Evolutionary conservation across 1,284 basidiomycete genomes (phyloP).

Genomic region (Cryptococcus amylolentus): DNA sequence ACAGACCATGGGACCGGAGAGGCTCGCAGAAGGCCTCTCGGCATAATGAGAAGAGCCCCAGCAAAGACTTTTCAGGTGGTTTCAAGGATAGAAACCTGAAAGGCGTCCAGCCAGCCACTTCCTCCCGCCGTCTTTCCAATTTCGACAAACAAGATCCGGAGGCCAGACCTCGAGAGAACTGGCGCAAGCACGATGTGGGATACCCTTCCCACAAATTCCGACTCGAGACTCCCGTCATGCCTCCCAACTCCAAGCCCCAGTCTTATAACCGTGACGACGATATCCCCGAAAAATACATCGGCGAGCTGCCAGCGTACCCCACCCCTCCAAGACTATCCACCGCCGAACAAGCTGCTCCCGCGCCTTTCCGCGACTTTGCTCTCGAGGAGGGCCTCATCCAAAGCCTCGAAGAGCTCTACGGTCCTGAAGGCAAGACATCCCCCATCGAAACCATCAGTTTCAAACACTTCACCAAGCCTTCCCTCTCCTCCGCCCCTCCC

Average conservation of each 20-base stretch:
- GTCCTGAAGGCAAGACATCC: slow-evolving; percentile 51
- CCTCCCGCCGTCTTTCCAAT: not conserved
- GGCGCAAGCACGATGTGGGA: too few species aligned
- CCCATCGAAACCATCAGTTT: slow-evolving; percentile 71
- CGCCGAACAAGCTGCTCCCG: slow-evolving; percentile 12
- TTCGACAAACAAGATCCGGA: not conserved
- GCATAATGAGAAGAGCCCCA: too few species aligned
- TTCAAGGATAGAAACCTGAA: not conserved
- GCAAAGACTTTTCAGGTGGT: too few species aligned
- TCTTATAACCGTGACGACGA: slow-evolving; percentile 1
- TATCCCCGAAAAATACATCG: not conserved
- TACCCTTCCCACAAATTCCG: not conserved
- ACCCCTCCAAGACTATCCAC: not conserved
- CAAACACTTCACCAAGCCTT: slow-evolving; percentile 55
- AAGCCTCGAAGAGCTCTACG: slow-evolving; percentile 59
- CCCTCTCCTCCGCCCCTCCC: not conserved
- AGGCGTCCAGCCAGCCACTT: not conserved
- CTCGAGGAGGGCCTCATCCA: slow-evolving; percentile 61
- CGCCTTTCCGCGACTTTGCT: slow-evolving; percentile 23
- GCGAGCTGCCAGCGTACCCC: not conserved
- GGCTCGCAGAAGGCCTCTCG: too few species aligned
- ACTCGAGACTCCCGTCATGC: not conserved
- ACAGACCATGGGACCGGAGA: too few species aligned
- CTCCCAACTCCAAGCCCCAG: not conserved
- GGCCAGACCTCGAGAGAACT: not conserved